Evolutionary conservation across 192 early-diverging fungal genomes (phyloP).

Genomic region (Obelidium mucronatum): DNA sequence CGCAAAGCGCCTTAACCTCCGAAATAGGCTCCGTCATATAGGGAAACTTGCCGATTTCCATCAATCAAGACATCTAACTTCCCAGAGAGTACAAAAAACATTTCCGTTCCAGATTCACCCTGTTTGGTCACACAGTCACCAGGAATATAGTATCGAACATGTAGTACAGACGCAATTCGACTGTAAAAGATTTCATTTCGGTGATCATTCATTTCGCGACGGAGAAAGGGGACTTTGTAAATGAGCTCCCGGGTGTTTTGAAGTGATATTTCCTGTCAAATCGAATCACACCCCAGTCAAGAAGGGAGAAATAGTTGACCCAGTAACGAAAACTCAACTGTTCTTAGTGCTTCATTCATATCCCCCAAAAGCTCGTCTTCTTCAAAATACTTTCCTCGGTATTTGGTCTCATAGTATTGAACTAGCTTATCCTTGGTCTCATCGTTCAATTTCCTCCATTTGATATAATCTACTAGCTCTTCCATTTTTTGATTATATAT

Average conservation of each 20-base stretch:
- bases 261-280: constrained; percentile 47
- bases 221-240: constrained; percentile 39
- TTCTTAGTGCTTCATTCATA: no score
- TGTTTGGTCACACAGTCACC: constrained; percentile 38
- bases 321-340: no score
- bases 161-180: constrained; percentile 24
- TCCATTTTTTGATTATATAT: no score
- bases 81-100: constrained; percentile 43
- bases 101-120: constrained; percentile 34
- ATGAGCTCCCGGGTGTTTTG: constrained; percentile 37
- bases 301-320: no score
- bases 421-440: constrained; percentile 26
- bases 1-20: no score
- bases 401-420: no score
- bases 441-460: constrained; percentile 21
- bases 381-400: no score
- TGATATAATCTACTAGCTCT: no score
- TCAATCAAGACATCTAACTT: constrained; percentile 24
- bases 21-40: constrained; percentile 46
- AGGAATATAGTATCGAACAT: constrained; percentile 19
- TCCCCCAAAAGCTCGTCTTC: no score
- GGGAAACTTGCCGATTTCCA: constrained; percentile 10
- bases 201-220: constrained; percentile 37
- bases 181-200: constrained; percentile 37
- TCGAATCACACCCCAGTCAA: no score